These are phyloP conservation scores for Cardamine chenopodiifolia DNA, from an alignment of 345 rosid genomes.

Conservation along the genomic window DNA sequence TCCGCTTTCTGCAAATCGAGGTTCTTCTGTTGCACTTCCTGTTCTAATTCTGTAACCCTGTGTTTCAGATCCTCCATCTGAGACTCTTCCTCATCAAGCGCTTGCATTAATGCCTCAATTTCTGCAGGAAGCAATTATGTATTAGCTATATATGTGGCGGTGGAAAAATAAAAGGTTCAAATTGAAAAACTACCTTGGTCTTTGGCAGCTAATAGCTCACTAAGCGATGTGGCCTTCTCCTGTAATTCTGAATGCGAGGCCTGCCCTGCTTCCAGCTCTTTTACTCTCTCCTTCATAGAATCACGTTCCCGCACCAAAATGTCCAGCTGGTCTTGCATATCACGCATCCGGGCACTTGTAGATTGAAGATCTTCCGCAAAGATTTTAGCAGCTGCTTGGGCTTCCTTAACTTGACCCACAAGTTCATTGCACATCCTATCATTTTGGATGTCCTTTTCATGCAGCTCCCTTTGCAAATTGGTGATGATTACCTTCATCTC, in stretches of 20 bases:
- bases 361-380: constrained; percentile 71
- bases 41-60: constrained; percentile 64
- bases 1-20: constrained; percentile 72
- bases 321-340: constrained; percentile 62
- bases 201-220: constrained; percentile 63
- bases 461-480: constrained; percentile 85
- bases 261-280: constrained; percentile 66
- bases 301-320: constrained; percentile 53
- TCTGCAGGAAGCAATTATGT: constrained; percentile 48
- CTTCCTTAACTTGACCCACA: constrained; percentile 85
- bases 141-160: constrained; percentile 16
- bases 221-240: constrained; percentile 57
- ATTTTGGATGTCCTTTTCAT: constrained; percentile 83
- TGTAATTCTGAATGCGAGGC: constrained; percentile 52
- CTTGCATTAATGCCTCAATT: constrained; percentile 93
- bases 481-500: constrained; percentile 68
- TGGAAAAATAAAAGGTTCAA: constrained; percentile 22
- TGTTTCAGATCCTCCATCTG: constrained; percentile 80
- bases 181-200: constrained; percentile 67
- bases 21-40: constrained; percentile 62
- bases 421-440: constrained; percentile 85
- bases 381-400: constrained; percentile 68
- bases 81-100: constrained; percentile 93
- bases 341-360: constrained; percentile 50
- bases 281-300: constrained; percentile 56